These are phyloP conservation scores for Coemansia sp. DNA, from an alignment of 192 early-diverging fungal genomes.

Conservation along the genomic window DNA sequence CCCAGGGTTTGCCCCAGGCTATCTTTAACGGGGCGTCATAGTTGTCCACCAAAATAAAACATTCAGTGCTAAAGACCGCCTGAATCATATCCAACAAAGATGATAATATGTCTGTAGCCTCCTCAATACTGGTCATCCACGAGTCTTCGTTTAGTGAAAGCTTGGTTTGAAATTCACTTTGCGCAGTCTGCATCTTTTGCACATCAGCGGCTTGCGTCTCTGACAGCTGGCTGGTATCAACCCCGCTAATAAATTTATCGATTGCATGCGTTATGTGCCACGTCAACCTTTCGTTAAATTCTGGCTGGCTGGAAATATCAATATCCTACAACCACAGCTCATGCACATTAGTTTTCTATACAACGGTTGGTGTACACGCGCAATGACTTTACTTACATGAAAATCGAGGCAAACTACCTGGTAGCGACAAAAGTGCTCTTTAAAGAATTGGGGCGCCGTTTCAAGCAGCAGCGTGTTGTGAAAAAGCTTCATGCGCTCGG, in stretches of 20 bases:
- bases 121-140: not conserved
- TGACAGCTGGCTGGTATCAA: not conserved
- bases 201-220: not conserved
- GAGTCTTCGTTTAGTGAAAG: not conserved
- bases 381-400: not conserved
- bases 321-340: not conserved
- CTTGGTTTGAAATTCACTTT: not conserved
- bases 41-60: not conserved
- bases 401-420: not conserved
- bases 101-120: not conserved
- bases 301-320: not conserved
- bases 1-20: not conserved
- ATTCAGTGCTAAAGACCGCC: not conserved
- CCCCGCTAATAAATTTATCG: not conserved
- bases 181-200: not conserved
- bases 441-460: not conserved
- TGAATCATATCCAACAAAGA: not conserved
- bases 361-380: not conserved
- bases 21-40: not conserved
- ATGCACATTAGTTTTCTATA: not conserved
- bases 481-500: conserved; percentile 9
- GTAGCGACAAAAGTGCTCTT: conserved; percentile 4
- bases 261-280: not conserved
- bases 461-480: not conserved
- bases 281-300: not conserved